Evolutionary conservation across 2,329 filamentous ascomycete species (phyloP), one percentile per base, ranked within the genome.

Genomic region (Colletotrichum godetiae): DNA sequence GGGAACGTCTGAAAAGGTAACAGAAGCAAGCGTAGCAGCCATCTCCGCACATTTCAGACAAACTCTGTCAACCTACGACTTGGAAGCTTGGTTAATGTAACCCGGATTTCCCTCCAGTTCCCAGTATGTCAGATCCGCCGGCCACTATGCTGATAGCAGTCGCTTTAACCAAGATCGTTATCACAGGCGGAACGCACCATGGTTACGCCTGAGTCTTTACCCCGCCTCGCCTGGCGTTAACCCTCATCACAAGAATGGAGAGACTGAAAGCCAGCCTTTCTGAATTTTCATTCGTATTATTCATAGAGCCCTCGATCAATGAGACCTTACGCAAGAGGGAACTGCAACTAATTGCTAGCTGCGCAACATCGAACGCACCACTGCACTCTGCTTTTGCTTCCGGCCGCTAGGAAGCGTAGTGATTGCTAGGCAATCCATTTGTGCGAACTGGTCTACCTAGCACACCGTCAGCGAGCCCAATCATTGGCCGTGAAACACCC

Each of bases 341-440:
- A 24, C 42, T 42, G 27, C 64, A 37, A 57, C 52, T 58, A 59
- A n/a, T 19, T 49, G 29, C 42, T 59, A 72, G 59, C 53, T 72
- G 65, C 59, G 52, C 64, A 57, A 68, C 68, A 62, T 62, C 64
- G 19, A 70, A 66, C 35, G 33, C 58, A 69, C 27, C 65, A 67
- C 27, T 55, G 69, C 33, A 35, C 33, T 46, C 27, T 31, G 52
- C 49, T 66, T 58, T 66, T 31, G 6, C 42, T 35, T 62, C 19
- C 53, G 42, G 57, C 19, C 49, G 46, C 65, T 55, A 57, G 22
- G n/a, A 8, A 42, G n/a, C 6, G 31, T 55, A 31, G 22, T 29
- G 22, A n/a, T 49, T 53, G 31, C 52, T 58, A 52, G 52, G 27
- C 58, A 53, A 49, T 57, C 22, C 58, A 53, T 31, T 52, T 42